phyloP scores from a whole-genome alignment of 148 eudicot species.

The Tetragonia tetragonoides region DNA sequence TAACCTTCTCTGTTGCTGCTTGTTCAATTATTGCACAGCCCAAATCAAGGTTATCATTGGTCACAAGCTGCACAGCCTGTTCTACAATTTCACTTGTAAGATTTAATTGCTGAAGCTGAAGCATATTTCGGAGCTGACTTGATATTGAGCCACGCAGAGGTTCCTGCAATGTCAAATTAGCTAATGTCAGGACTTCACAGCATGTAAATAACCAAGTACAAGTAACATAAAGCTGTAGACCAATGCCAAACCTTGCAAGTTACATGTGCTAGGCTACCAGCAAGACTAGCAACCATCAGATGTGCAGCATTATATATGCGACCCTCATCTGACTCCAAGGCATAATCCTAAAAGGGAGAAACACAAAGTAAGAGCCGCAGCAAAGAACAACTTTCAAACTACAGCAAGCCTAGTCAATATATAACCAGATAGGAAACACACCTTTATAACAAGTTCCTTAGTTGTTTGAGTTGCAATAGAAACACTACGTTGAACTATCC shows the following conservation, averaged over 20 bases:
- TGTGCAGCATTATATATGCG: conserved; percentile 88
- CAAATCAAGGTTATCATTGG: conserved; percentile 89
- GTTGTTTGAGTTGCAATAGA: conserved; percentile 94
- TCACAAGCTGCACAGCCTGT: conserved; percentile 66
- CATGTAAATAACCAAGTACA: conserved; percentile 1
- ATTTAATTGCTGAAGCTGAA: conserved; percentile 69
- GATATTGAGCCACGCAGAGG: conserved; percentile 83
- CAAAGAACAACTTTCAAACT: not conserved
- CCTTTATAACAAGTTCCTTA: conserved; percentile 93
- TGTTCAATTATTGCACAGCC: conserved; percentile 88
- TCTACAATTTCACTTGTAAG: conserved; percentile 58
- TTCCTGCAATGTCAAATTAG: conserved; percentile 47
- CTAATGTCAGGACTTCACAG: conserved; percentile 7
- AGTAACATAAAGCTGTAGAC: not conserved
- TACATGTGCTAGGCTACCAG: conserved; percentile 97
- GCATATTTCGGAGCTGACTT: conserved; percentile 62
- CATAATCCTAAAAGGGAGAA: conserved; percentile 65
- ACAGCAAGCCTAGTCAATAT: not conserved
- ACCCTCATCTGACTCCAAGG: conserved; percentile 89
- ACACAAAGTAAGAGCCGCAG: not conserved
- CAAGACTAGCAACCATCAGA: conserved; percentile 96
- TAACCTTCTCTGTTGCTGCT: conserved; percentile 92
- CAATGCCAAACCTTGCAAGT: conserved; percentile 75
- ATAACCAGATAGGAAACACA: conserved; percentile 18
- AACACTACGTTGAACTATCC: conserved; percentile 93